phyloP scores from a whole-genome alignment of 352 stramenopile genomes.

The Phytophthora pistaciae region DNA sequence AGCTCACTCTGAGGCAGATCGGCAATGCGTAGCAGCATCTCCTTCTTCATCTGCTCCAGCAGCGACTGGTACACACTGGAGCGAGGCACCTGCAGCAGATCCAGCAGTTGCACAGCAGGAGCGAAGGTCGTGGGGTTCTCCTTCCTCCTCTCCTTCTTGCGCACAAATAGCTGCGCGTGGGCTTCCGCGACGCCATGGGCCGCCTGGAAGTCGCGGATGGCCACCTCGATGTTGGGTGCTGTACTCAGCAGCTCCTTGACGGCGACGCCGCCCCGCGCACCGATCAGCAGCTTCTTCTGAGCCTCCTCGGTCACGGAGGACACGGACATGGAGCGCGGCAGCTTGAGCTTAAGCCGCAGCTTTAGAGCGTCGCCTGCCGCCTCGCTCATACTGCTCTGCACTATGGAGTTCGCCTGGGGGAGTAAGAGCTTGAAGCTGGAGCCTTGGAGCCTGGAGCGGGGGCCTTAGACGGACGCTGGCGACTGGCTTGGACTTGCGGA shows the following conservation, averaged over 20 bases:
- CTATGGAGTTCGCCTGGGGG: neutral
- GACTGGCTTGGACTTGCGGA: constrained; percentile 28
- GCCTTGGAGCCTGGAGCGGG: neutral
- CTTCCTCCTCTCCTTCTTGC: constrained; percentile 36
- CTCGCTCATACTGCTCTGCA: constrained; percentile 47
- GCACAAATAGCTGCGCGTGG: constrained; percentile 49
- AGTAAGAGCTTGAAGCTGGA: neutral
- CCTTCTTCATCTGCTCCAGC: constrained; percentile 67
- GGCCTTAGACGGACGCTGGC: constrained; percentile 9
- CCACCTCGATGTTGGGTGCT: constrained; percentile 84
- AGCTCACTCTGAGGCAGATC: constrained; percentile 78
- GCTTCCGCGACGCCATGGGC: constrained; percentile 65
- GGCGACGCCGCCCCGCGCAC: constrained; percentile 71
- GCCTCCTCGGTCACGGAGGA: constrained; percentile 30
- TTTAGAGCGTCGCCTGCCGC: constrained; percentile 38
- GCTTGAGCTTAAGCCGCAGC: constrained; percentile 71
- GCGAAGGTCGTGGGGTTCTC: constrained; percentile 45
- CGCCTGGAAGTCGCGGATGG: constrained; percentile 83
- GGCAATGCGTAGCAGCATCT: constrained; percentile 81
- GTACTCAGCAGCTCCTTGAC: constrained; percentile 88
- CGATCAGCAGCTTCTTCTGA: constrained; percentile 69
- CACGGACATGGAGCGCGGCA: constrained; percentile 44
- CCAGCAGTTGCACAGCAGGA: constrained; percentile 78
- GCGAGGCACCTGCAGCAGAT: constrained; percentile 73
- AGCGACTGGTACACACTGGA: constrained; percentile 77